These are phyloP conservation scores for Trametes pubescens DNA, from an alignment of 1,284 basidiomycete genomes.

Conservation along the genomic window DNA sequence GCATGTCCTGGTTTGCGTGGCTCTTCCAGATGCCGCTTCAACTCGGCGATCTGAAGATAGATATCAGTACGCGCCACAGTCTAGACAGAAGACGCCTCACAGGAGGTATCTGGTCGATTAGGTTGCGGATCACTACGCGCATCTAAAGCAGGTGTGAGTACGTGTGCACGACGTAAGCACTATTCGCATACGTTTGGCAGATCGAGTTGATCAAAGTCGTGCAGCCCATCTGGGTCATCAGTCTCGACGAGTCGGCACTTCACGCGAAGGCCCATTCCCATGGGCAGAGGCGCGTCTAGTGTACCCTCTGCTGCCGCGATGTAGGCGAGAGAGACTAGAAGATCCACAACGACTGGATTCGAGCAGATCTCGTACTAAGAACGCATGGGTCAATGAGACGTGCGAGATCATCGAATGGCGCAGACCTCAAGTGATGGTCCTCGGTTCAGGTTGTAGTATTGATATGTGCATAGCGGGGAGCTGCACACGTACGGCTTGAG, in stretches of 20 bases:
- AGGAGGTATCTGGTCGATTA: conserved; percentile 58
- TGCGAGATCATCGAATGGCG: background rate
- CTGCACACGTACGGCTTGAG: conserved; percentile 74
- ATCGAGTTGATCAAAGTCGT: conserved; percentile 58
- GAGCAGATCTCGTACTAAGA: conserved; percentile 68
- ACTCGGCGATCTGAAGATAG: conserved; percentile 52
- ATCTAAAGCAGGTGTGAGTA: conserved; percentile 44
- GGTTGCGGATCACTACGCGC: conserved; percentile 50
- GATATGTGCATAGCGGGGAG: conserved; percentile 65
- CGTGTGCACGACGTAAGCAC: background rate
- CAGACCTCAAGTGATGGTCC: conserved; percentile 69
- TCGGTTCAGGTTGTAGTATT: conserved; percentile 67
- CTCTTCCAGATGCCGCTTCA: conserved; percentile 62
- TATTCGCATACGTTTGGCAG: conserved; percentile 43
- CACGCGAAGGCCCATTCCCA: conserved; percentile 65
- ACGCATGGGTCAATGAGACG: background rate
- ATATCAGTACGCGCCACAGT: background rate
- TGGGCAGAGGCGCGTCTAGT: conserved; percentile 63
- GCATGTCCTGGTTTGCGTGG: conserved; percentile 55
- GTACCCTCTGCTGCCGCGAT: conserved; percentile 56
- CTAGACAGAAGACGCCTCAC: conserved; percentile 42
- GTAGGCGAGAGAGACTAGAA: conserved; percentile 68
- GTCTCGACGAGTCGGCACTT: conserved; percentile 18
- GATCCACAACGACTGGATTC: conserved; percentile 64
- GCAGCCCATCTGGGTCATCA: conserved; percentile 46